Evolutionary conservation across 495 filamentous ascomycete genomes (phyloP).

Genomic region (Cudoniella acicularis): DNA sequence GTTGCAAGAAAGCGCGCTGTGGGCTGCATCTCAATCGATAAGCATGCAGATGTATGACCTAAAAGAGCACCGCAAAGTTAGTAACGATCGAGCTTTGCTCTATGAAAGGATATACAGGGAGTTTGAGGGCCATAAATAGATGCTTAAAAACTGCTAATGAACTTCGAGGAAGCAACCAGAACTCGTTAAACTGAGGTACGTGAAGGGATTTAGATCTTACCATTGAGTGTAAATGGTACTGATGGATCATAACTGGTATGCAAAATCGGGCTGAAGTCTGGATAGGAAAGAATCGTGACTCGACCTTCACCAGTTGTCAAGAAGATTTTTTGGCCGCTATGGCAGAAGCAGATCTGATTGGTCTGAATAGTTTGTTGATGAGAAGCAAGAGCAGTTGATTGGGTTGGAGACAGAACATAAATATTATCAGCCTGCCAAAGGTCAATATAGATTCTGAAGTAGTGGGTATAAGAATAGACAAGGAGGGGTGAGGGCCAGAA

Average conservation of each 20-base stretch:
- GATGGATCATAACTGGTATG: constrained; percentile 36
- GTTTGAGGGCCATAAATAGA: no score
- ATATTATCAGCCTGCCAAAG: constrained; percentile 61
- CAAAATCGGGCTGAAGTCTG: constrained; percentile 47
- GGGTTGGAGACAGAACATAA: constrained; percentile 56
- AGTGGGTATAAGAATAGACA: no score
- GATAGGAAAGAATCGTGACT: constrained; percentile 76
- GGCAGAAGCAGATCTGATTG: constrained; percentile 79
- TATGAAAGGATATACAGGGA: no score
- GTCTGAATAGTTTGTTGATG: constrained; percentile 73
- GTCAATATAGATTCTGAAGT: constrained; percentile 27
- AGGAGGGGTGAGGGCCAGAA: no score
- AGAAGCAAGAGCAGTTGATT: constrained; percentile 49
- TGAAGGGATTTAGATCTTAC: no score
- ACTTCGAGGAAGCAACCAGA: no score
- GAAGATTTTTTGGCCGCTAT: constrained; percentile 68
- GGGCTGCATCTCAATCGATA: constrained; percentile 68
- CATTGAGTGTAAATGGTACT: constrained; percentile 62
- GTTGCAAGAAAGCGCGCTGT: constrained; percentile 78
- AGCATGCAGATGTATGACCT: constrained; percentile 73
- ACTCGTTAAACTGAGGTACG: no score
- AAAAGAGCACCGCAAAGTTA: no score
- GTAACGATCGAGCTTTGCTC: no score
- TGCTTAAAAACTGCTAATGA: no score
- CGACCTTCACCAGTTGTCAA: constrained; percentile 79